These are phyloP conservation scores for Cordyceps cicadae DNA, from an alignment of 2,329 filamentous ascomycete species.

Conservation along the genomic window DNA sequence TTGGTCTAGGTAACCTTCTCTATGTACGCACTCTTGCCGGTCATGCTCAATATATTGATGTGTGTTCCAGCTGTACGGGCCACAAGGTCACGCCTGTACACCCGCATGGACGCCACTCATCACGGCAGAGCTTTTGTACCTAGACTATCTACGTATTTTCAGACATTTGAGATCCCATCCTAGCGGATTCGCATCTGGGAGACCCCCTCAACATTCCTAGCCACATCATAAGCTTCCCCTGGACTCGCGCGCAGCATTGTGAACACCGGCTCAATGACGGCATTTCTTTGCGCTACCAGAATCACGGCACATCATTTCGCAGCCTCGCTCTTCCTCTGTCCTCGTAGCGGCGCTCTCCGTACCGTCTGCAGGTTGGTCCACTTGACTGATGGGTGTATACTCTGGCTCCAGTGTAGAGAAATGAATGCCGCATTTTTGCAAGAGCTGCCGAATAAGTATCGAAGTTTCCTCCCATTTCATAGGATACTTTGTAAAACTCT, in stretches of 20 bases:
- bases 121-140: too few species aligned
- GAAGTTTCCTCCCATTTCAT: slow-evolving; percentile 52
- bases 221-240: too few species aligned
- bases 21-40: background rate
- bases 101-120: background rate
- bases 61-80: background rate
- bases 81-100: background rate
- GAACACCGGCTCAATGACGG: slow-evolving; percentile 23
- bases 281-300: slow-evolving; percentile 45
- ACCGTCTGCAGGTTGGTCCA: background rate
- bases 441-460: slow-evolving; percentile 56
- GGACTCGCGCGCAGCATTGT: too few species aligned
- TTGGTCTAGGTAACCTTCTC: background rate
- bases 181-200: too few species aligned
- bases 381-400: slow-evolving; percentile 10
- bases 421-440: slow-evolving; percentile 67
- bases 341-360: slow-evolving; percentile 9
- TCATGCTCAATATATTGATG: background rate
- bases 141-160: background rate
- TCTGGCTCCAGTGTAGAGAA: slow-evolving; percentile 62
- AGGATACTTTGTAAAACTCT: slow-evolving; percentile 35
- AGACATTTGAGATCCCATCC: background rate
- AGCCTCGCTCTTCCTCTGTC: slow-evolving; percentile 24
- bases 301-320: slow-evolving; percentile 44
- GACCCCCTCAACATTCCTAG: too few species aligned